Evolutionary conservation across 2,329 filamentous ascomycete genomes (phyloP).

Genomic region (Alternaria arborescens): DNA sequence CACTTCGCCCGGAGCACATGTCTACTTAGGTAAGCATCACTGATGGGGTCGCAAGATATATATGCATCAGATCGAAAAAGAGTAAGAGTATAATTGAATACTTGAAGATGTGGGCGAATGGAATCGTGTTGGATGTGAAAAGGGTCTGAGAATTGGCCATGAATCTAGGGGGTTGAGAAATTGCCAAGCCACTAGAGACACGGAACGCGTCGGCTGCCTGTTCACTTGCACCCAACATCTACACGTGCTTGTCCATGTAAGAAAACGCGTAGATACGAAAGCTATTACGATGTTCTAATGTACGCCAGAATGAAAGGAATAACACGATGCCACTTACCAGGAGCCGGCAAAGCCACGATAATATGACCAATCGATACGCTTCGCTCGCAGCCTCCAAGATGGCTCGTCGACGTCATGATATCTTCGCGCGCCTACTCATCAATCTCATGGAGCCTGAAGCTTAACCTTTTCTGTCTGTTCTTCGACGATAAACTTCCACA

Average conservation of each 20-base stretch:
- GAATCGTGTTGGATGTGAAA: background rate
- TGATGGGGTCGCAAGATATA: background rate
- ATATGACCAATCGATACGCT: background rate
- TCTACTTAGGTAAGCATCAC: background rate
- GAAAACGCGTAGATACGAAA: background rate
- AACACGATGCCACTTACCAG: too few relatives aligned
- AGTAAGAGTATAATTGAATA: background rate
- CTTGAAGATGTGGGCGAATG: background rate
- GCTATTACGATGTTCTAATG: background rate
- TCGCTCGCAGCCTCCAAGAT: background rate
- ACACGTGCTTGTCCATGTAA: background rate
- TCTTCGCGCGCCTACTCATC: background rate
- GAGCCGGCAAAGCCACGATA: background rate
- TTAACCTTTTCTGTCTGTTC: slow-evolving; percentile 27
- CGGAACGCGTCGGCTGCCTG: background rate
- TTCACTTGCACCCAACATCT: background rate
- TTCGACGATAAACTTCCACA: slow-evolving; percentile 44
- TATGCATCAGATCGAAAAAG: too few relatives aligned
- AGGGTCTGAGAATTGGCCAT: background rate
- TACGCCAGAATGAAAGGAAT: background rate
- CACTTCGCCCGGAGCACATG: background rate
- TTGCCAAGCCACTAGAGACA: background rate
- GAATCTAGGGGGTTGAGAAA: background rate
- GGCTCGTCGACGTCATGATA: slow-evolving; percentile 7
- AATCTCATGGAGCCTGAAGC: background rate